These are phyloP conservation scores for Jatropha curcas DNA, from an alignment of 345 rosid species.

Conservation along the genomic window DNA sequence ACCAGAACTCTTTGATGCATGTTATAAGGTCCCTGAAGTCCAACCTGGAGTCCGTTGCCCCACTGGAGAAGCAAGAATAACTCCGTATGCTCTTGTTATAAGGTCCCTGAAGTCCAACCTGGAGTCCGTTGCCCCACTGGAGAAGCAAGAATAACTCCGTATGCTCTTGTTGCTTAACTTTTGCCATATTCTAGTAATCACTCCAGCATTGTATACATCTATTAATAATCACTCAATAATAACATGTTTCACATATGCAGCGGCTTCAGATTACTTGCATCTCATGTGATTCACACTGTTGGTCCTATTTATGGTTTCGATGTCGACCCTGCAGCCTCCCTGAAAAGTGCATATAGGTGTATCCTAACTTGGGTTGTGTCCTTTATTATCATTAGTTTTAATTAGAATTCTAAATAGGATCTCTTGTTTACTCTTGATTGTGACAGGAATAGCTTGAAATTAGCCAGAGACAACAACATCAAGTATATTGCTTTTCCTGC, in stretches of 20 bases:
- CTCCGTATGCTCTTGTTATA: too few species aligned
- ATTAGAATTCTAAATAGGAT: not conserved
- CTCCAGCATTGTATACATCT: not conserved
- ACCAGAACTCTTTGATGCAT: slow-evolving; percentile 64
- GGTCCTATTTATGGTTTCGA: slow-evolving; percentile 68
- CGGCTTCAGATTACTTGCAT: slow-evolving; percentile 72
- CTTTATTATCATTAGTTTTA: not conserved
- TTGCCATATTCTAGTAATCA: not conserved
- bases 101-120: slow-evolving; percentile 70
- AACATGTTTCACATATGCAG: too few species aligned
- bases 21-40: slow-evolving; percentile 66
- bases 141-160: slow-evolving; percentile 68
- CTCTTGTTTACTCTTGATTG: slow-evolving; percentile 13
- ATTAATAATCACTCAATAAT: not conserved
- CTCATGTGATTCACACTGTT: slow-evolving; percentile 77
- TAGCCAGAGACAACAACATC: slow-evolving; percentile 71
- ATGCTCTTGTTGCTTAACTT: not conserved
- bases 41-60: slow-evolving; percentile 75
- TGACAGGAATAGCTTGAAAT: slow-evolving; percentile 64
- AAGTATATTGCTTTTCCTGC: slow-evolving; percentile 84
- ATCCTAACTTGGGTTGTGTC: not conserved
- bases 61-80: slow-evolving; percentile 82
- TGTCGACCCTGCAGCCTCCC: slow-evolving; percentile 50
- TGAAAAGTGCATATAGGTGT: slow-evolving; percentile 65
- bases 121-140: slow-evolving; percentile 83